Conservation (phyloP, 2,329 filamentous ascomycete species). For the Trichophyton benhamiae region DNA sequence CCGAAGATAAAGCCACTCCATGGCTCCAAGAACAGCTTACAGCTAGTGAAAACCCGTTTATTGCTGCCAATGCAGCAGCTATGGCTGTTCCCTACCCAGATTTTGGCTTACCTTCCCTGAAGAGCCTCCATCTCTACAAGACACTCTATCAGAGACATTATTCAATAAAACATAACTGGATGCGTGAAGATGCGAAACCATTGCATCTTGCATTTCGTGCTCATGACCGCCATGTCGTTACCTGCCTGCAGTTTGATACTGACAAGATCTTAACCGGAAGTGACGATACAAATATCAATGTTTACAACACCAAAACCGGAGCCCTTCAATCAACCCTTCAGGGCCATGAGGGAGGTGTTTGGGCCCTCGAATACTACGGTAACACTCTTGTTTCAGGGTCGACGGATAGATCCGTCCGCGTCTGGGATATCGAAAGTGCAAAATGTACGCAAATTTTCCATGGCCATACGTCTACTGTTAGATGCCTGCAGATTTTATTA, state of each 20-base stretch:
- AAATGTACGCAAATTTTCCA: conserved; percentile 92
- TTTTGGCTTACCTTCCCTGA: conserved; percentile 63
- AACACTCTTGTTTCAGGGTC: conserved; percentile 92
- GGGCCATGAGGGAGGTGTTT: conserved; percentile 93
- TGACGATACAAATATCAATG: conserved; percentile 93
- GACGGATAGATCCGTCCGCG: conserved; percentile 93
- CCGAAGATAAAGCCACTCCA: conserved; percentile 30
- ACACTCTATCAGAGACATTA: conserved; percentile 88
- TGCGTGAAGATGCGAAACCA: conserved; percentile 66
- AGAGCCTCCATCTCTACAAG: conserved; percentile 85
- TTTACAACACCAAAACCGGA: conserved; percentile 94
- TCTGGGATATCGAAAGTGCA: conserved; percentile 94
- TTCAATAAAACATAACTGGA: conserved; percentile 86
- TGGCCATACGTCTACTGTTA: conserved; percentile 92
- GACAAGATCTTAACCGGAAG: conserved; percentile 97
- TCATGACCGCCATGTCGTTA: conserved; percentile 91
- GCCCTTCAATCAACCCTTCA: conserved; percentile 69
- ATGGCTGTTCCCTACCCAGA: conserved; percentile 69
- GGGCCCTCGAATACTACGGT: conserved; percentile 92
- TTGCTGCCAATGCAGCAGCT: conserved; percentile 66
- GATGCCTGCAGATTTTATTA: conserved; percentile 88
- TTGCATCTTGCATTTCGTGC: conserved; percentile 92
- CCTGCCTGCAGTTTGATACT: conserved; percentile 91
- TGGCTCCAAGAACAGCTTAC: conserved; percentile 37
- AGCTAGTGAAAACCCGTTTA: conserved; percentile 67